These are phyloP conservation scores for Trypanosoma scelopori DNA, from an alignment of 208 protist genomes.

Conservation along the genomic window DNA sequence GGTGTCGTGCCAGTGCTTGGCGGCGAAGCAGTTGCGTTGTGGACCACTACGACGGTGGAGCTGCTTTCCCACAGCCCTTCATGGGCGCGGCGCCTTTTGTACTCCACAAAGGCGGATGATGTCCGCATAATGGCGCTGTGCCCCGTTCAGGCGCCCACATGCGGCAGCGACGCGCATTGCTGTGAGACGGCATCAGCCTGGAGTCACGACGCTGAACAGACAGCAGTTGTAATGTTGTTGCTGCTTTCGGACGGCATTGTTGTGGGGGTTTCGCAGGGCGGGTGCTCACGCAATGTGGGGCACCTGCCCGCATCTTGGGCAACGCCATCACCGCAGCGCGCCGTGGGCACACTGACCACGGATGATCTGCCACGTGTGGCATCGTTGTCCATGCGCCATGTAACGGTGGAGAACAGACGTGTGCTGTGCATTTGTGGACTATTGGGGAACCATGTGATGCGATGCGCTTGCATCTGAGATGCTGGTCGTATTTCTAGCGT, in stretches of 20 bases:
- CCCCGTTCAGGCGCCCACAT: neutral
- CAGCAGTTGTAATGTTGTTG: neutral
- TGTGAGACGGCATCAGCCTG: no score
- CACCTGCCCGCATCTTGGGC: neutral
- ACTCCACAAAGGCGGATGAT: neutral
- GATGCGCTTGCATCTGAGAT: neutral
- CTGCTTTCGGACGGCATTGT: constrained; percentile 4
- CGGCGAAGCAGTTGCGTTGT: neutral
- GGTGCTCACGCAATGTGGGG: neutral
- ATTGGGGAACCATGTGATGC: neutral
- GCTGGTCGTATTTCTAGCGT: no score
- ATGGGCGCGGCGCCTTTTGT: constrained; percentile 2
- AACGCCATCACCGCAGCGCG: neutral
- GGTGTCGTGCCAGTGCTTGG: constrained; percentile 2
- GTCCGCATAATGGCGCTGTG: constrained; percentile 5
- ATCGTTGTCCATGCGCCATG: neutral
- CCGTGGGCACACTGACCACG: neutral
- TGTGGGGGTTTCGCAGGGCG: neutral
- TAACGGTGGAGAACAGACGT: neutral
- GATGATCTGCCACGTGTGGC: neutral
- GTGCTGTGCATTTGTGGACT: constrained; percentile 7
- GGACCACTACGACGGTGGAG: constrained; percentile 7
- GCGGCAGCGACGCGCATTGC: neutral
- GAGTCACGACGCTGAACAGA: neutral
- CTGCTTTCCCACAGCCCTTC: constrained; percentile 2